phyloP scores from a whole-genome alignment of 2,329 filamentous ascomycete species.

The Clonostachys byssicola region DNA sequence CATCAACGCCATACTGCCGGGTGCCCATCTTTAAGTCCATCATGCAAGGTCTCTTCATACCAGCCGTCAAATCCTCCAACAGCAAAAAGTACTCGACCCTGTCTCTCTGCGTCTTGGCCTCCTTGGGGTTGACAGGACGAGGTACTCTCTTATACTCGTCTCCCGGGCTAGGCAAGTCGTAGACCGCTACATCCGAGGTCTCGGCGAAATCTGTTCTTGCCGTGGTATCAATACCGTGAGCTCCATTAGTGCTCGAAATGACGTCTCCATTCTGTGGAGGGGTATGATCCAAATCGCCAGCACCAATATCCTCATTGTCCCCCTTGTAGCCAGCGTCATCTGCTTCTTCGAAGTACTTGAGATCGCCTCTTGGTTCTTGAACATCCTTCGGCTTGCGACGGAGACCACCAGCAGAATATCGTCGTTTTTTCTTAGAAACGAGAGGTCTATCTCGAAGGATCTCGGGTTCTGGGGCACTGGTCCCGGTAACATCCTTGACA shows the following conservation, averaged over 20 bases:
- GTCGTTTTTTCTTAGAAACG: slow-evolving; percentile 52
- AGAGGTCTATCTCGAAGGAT: slow-evolving; percentile 37
- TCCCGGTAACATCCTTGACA: slow-evolving; percentile 54
- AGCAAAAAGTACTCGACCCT: slow-evolving; percentile 91
- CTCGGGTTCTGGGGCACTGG: slow-evolving; percentile 61
- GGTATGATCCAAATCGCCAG: neutral
- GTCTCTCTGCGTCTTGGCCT: slow-evolving; percentile 60
- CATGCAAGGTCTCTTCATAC: slow-evolving; percentile 95
- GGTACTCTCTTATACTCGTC: slow-evolving; percentile 36
- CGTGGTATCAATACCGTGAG: neutral
- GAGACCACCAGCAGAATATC: slow-evolving; percentile 84
- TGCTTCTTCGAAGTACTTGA: slow-evolving; percentile 90
- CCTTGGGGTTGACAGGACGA: slow-evolving; percentile 70
- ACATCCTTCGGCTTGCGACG: slow-evolving; percentile 71
- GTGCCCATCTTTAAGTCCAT: slow-evolving; percentile 99
- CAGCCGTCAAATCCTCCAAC: slow-evolving; percentile 89
- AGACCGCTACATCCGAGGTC: slow-evolving; percentile 17
- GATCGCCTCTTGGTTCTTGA: slow-evolving; percentile 63
- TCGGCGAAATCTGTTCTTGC: slow-evolving; percentile 8
- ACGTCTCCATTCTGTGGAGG: neutral
- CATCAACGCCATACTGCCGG: slow-evolving; percentile 91
- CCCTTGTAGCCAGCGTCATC: slow-evolving; percentile 78
- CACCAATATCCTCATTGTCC: slow-evolving; percentile 29
- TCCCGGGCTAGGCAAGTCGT: slow-evolving; percentile 25
- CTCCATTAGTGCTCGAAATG: slow-evolving; percentile 8